Evolutionary conservation across 768 basidiomycete species (phyloP).

Genomic region (Rhodosporidiobolus sp.): DNA sequence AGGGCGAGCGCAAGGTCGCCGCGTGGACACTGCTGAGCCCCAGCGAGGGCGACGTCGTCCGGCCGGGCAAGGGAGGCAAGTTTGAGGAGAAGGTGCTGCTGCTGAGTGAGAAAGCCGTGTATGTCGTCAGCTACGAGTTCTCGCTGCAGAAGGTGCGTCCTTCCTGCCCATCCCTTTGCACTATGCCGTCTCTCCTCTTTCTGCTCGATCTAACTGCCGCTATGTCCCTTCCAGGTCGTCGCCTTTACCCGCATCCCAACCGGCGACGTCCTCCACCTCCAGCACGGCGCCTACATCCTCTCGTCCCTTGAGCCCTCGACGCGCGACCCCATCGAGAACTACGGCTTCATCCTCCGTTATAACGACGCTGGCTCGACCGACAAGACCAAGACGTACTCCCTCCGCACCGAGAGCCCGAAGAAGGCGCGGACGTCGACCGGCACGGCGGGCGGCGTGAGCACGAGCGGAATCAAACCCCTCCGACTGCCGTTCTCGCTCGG

Average conservation of each 20-base stretch:
- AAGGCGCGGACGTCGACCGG: neutral
- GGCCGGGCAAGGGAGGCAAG: constrained; percentile 20
- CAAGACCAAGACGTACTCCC: constrained; percentile 76
- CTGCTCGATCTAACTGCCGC: neutral
- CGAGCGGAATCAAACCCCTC: constrained; percentile 15
- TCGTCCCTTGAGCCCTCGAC: constrained; percentile 90
- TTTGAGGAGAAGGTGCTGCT: constrained; percentile 94
- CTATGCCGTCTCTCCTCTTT: neutral
- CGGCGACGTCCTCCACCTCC: constrained; percentile 69
- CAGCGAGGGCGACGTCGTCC: constrained; percentile 61
- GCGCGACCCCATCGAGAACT: constrained; percentile 73
- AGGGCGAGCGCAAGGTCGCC: constrained; percentile 70
- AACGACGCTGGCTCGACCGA: constrained; percentile 67
- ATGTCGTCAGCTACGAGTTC: constrained; percentile 42
- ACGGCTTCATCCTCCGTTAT: constrained; percentile 83
- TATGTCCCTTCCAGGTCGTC: constrained; percentile 69
- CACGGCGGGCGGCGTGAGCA: neutral
- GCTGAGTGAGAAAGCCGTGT: constrained; percentile 49
- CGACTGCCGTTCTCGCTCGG: neutral
- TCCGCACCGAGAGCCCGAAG: constrained; percentile 59
- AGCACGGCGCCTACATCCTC: constrained; percentile 90
- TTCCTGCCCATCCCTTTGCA: neutral
- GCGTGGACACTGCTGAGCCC: constrained; percentile 95
- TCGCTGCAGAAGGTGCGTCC: constrained; percentile 42
- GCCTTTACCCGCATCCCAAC: constrained; percentile 85